Conservation (phyloP, 1,139 yeast genomes). For the Taphrina communis region DNA sequence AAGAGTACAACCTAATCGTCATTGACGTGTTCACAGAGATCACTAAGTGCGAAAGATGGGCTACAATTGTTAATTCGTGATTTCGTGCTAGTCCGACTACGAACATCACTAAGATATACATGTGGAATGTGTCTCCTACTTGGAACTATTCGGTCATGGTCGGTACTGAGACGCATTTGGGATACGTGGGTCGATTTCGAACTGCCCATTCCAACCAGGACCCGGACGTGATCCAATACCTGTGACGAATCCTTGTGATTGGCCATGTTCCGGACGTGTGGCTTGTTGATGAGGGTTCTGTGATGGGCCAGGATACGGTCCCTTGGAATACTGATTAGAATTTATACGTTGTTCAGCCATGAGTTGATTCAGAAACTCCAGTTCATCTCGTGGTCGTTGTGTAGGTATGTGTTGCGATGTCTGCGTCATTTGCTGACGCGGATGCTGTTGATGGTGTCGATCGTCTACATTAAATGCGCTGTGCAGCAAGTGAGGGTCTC, state of each 20-base stretch:
- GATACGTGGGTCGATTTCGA: slow-evolving; percentile 23
- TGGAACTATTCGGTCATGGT: neutral
- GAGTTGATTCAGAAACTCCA: slow-evolving; percentile 7
- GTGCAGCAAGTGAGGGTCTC: neutral
- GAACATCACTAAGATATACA: slow-evolving; percentile 2
- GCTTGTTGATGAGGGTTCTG: slow-evolving; percentile 15
- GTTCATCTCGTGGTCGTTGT: slow-evolving; percentile 22
- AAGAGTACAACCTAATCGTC: neutral
- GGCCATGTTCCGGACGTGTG: neutral
- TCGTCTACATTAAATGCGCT: neutral
- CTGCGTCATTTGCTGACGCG: slow-evolving; percentile 5
- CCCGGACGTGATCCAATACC: slow-evolving; percentile 28
- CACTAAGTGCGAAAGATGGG: too few relatives aligned
- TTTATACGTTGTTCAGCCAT: slow-evolving; percentile 17
- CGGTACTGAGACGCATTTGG: slow-evolving; percentile 16
- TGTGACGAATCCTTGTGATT: slow-evolving; percentile 17
- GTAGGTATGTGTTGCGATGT: neutral
- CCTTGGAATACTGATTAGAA: neutral
- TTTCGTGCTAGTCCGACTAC: neutral
- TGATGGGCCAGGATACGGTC: neutral
- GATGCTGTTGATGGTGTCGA: slow-evolving; percentile 1
- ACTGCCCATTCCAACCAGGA: slow-evolving; percentile 30
- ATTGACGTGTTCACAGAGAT: too few relatives aligned
- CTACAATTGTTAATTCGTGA: neutral
- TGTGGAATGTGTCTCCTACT: neutral